Conservation (phyloP, 2,329 filamentous ascomycete genomes). For the Bipolaris zeicola region DNA sequence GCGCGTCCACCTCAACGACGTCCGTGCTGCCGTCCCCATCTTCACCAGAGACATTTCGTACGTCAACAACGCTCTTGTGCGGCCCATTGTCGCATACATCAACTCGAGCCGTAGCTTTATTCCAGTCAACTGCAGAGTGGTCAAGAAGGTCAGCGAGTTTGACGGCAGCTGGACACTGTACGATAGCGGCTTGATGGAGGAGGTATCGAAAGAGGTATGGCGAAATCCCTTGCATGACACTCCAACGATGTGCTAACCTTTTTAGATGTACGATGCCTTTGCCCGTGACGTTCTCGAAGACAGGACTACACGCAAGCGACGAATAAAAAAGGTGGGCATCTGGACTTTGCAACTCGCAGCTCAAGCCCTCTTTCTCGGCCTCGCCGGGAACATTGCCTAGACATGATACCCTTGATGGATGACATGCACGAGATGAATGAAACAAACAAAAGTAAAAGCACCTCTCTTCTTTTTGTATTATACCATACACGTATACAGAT, state of each 20-base stretch:
- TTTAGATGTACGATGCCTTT: conserved; percentile 85
- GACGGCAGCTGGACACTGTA: conserved; percentile 95
- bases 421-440: not conserved
- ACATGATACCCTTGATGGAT: conserved; percentile 18
- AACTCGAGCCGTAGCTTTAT: conserved; percentile 96
- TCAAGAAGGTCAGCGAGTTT: conserved; percentile 87
- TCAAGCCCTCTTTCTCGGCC: conserved; percentile 91
- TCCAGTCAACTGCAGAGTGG: conserved; percentile 89
- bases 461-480: conserved; percentile 22
- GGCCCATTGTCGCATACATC: conserved; percentile 97
- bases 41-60: conserved; percentile 93
- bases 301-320: conserved; percentile 80
- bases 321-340: conserved; percentile 93
- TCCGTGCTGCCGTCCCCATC: conserved; percentile 87
- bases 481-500: conserved; percentile 1
- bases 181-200: conserved; percentile 92
- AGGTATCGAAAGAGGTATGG: conserved; percentile 78
- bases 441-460: conserved; percentile 1
- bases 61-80: conserved; percentile 91
- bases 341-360: conserved; percentile 94
- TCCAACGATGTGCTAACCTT: conserved; percentile 6
- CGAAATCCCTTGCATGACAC: not conserved
- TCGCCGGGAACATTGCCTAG: conserved; percentile 77
- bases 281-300: conserved; percentile 89
- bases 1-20: conserved; percentile 92